Conservation (phyloP, 169 alveolate genomes). For the Plasmodium ovale region DNA sequence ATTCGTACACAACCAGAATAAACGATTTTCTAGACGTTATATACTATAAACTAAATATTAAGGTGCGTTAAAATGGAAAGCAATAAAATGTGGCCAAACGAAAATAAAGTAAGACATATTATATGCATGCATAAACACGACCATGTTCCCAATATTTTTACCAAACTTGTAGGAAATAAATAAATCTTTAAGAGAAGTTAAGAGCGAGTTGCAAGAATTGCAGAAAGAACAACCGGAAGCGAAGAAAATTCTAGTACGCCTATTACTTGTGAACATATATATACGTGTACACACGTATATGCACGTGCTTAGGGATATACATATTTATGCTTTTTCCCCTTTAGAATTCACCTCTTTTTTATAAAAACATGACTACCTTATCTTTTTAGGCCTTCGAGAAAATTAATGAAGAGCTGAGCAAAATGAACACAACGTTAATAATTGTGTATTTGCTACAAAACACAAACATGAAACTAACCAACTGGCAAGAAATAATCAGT, state of each 20-base stretch:
- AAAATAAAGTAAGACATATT: no score
- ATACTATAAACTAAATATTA: constrained; percentile 69
- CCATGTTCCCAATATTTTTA: background rate
- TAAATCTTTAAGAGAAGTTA: constrained; percentile 68
- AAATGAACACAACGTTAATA: constrained; percentile 66
- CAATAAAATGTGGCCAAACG: no score
- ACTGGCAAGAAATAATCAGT: constrained; percentile 64
- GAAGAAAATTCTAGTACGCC: constrained; percentile 33
- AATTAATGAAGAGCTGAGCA: constrained; percentile 66
- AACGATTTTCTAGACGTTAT: constrained; percentile 62
- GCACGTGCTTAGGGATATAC: no score
- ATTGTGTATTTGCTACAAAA: constrained; percentile 65
- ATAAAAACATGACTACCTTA: background rate
- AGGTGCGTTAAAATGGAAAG: no score
- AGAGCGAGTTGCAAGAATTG: constrained; percentile 47
- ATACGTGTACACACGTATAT: background rate
- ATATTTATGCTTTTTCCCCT: background rate
- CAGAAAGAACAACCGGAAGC: constrained; percentile 55
- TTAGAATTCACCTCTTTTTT: background rate
- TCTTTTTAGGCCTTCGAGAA: constrained; percentile 61
- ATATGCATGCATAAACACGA: no score
- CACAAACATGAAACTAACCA: constrained; percentile 62
- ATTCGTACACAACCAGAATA: constrained; percentile 58
- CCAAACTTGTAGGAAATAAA: constrained; percentile 35
- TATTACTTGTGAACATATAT: background rate